Conservation (phyloP, 2,329 filamentous ascomycete genomes). For the Hirsutella rhossiliensis region DNA sequence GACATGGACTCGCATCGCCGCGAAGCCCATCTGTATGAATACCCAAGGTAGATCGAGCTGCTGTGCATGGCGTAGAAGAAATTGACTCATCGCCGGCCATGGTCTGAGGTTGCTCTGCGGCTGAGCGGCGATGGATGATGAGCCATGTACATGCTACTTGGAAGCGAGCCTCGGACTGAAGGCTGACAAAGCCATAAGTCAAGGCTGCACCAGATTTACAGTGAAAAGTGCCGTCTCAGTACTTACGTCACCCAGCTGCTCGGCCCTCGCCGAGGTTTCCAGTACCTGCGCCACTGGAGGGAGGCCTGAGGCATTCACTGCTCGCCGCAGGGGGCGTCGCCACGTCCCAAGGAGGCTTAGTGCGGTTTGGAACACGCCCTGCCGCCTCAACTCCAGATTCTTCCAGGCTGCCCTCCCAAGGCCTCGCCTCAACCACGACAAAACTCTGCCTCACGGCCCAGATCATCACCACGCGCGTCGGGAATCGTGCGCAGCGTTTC, state of each 20-base stretch:
- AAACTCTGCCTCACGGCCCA: conserved; percentile 24
- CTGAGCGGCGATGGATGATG: background rate
- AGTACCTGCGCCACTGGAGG: background rate
- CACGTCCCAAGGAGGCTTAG: conserved; percentile 20
- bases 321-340: conserved; percentile 7
- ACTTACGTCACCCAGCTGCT: background rate
- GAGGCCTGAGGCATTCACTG: conserved; percentile 14
- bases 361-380: conserved; percentile 16
- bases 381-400: conserved; percentile 31
- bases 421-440: conserved; percentile 31
- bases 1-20: background rate
- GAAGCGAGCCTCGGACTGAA: background rate
- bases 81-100: background rate
- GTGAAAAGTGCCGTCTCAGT: background rate
- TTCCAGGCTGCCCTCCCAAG: conserved; percentile 25
- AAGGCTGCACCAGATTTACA: background rate
- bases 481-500: conserved; percentile 28
- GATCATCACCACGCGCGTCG: conserved; percentile 40
- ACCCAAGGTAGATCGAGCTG: background rate
- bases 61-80: background rate
- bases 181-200: background rate
- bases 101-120: background rate
- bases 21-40: background rate
- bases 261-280: background rate
- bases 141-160: background rate